These are phyloP conservation scores for Monosporascus sp. DNA, from an alignment of 2,329 filamentous ascomycete species.

Conservation along the genomic window DNA sequence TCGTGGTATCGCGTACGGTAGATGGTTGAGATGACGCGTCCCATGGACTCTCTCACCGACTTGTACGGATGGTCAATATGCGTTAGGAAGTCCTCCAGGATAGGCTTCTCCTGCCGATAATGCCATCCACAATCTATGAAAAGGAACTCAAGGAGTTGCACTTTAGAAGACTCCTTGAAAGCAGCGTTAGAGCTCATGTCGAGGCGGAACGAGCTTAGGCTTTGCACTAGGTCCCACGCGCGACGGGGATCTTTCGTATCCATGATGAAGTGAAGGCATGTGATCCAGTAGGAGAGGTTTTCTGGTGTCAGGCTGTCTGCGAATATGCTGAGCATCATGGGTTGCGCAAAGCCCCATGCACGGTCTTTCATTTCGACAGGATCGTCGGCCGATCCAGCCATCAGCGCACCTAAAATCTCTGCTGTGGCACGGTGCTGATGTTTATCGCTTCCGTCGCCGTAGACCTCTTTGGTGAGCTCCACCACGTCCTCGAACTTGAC, in stretches of 20 bases:
- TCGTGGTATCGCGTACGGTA: constrained; percentile 92
- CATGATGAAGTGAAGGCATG: constrained; percentile 83
- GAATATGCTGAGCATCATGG: constrained; percentile 80
- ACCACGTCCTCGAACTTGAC: constrained; percentile 86
- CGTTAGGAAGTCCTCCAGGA: constrained; percentile 79
- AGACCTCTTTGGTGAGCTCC: constrained; percentile 70
- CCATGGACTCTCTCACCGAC: constrained; percentile 91
- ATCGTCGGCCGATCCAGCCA: constrained; percentile 76
- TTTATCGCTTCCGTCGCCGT: constrained; percentile 91
- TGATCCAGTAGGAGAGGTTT: constrained; percentile 91
- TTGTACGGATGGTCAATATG: constrained; percentile 98
- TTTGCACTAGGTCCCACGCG: constrained; percentile 79
- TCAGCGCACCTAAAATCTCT: constrained; percentile 83
- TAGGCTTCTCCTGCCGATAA: constrained; percentile 84
- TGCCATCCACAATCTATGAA: constrained; percentile 93
- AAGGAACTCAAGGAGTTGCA: constrained; percentile 82
- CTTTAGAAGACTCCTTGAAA: constrained; percentile 97
- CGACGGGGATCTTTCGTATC: constrained; percentile 87
- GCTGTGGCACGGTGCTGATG: constrained; percentile 95
- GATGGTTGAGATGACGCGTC: constrained; percentile 79
- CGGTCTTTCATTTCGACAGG: constrained; percentile 66
- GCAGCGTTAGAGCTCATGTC: constrained; percentile 95
- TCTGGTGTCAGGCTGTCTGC: constrained; percentile 91
- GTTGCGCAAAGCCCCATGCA: constrained; percentile 87
- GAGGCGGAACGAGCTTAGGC: constrained; percentile 77